A percentile compares a stretch with the other conserved stretches of the same genome.
phyloP scores from a whole-genome alignment of 148 eudicot genomes.

The Rhododendron molle region DNA sequence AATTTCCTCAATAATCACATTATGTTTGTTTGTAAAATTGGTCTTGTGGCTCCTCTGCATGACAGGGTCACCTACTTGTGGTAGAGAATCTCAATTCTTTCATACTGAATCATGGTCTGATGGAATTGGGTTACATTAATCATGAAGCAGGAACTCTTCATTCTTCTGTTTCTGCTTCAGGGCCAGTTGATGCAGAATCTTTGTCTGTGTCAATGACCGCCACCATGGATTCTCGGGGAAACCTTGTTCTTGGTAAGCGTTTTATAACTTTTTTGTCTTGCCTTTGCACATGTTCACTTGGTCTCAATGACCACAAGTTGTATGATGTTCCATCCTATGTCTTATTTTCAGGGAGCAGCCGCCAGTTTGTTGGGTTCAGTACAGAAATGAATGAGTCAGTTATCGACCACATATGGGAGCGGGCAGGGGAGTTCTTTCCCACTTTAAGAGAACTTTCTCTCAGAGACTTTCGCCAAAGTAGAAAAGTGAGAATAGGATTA shows the following conservation, averaged over 20 bases:
- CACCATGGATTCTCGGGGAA: slow-evolving; percentile 68
- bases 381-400: slow-evolving; percentile 54
- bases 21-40: not conserved
- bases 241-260: slow-evolving; percentile 71
- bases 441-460: slow-evolving; percentile 47
- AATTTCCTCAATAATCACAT: not conserved
- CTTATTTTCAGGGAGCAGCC: slow-evolving; percentile 74
- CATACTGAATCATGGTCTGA: slow-evolving; percentile 74
- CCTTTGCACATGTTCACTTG: not conserved
- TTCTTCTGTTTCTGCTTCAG: slow-evolving; percentile 32
- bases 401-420: slow-evolving; percentile 66
- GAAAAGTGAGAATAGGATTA: slow-evolving; percentile 75
- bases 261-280: not conserved
- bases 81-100: slow-evolving; percentile 63
- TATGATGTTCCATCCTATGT: slow-evolving; percentile 6
- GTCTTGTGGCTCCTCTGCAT: slow-evolving; percentile 9
- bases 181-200: slow-evolving; percentile 30
- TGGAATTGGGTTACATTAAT: slow-evolving; percentile 80
- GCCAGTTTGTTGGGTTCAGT: slow-evolving; percentile 79
- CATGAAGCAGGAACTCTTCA: slow-evolving; percentile 39
- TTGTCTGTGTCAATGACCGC: slow-evolving; percentile 90
- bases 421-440: slow-evolving; percentile 77
- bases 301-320: not conserved
- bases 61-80: slow-evolving; percentile 79
- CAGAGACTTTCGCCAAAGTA: slow-evolving; percentile 30